phyloP scores from a whole-genome alignment of 75 land plant species.

The Picea glauca region DNA sequence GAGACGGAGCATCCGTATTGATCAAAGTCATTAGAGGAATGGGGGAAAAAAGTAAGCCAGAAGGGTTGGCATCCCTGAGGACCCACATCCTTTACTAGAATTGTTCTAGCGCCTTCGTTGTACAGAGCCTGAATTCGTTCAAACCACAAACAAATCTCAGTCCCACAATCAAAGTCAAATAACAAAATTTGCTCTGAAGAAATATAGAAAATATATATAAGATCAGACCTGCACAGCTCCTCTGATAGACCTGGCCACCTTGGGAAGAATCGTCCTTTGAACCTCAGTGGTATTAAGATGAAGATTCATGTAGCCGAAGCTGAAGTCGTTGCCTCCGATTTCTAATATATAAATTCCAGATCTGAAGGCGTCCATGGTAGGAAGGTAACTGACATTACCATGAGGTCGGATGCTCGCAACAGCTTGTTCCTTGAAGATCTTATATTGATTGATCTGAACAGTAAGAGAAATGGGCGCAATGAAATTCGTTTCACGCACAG shows the following conservation, averaged over 20 bases:
- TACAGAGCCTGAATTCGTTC: slow-evolving; percentile 38
- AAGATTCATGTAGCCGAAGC: slow-evolving; percentile 1
- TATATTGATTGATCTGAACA: slow-evolving; percentile 21
- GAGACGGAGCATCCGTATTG: slow-evolving; percentile 54
- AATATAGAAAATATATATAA: no score
- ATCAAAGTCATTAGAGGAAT: slow-evolving; percentile 47
- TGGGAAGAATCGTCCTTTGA: not conserved
- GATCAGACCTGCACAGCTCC: no score
- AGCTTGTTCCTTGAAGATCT: slow-evolving; percentile 23
- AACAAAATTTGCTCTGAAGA: no score
- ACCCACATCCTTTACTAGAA: slow-evolving; percentile 61
- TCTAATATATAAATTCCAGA: not conserved
- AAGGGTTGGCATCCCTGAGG: slow-evolving; percentile 72
- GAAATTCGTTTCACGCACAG: slow-evolving; percentile 17
- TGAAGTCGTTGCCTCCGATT: not conserved
- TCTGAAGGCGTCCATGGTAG: not conserved
- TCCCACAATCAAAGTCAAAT: no score
- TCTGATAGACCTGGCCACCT: not conserved
- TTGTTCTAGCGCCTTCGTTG: slow-evolving; percentile 48
- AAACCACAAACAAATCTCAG: not conserved
- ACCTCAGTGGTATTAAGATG: not conserved
- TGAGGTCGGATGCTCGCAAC: not conserved
- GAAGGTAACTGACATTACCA: not conserved
- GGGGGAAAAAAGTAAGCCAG: slow-evolving; percentile 33
- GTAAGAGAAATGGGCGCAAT: slow-evolving; percentile 25